Evolutionary conservation across 2,329 filamentous ascomycete genomes (phyloP), one percentile per base, ranked within the genome.

Genomic region (Colletotrichum musicola): DNA sequence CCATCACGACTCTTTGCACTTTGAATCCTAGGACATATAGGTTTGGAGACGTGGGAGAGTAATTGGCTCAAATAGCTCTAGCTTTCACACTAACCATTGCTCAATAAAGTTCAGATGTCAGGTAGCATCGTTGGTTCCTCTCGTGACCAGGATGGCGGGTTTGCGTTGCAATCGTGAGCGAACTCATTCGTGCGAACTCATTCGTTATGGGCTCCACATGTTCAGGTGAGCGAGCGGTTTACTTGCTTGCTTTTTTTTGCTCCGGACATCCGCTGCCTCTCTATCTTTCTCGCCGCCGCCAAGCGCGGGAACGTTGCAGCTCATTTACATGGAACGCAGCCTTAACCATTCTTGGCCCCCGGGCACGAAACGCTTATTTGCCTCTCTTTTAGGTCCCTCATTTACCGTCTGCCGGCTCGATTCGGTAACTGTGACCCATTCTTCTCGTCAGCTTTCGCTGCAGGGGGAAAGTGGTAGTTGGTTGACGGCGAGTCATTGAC

Each of bases 261-360:
- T 25, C 16, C 13, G 38, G 61, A 57, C 42, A 35, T 46, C 13
- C 40, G 38, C 59, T 25, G 22, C 22, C 22, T 25, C 22, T 25
- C 40, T 44, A 22, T 4, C 20, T 30, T 25, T 35, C 30, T 35
- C 6, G 30, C 22, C 4, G n/a, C 18, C 30, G 47, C 54, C 54
- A 64, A 63, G 40, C 18, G 30, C 20, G 38, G 35, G 38, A 35
- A 54, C 38, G 46, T 54, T 46, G 38, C 38, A 53, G 22, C 25
- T 54, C 35, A 55, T 65, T 38, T 55, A 68, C 14, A 42, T 30
- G 61, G 47, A 59, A 64, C 65, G 13, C 40, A 18, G 47, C 47
- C 13, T 53, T 35, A 59, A 40, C 62, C 65, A 16, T 27, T 65
- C 18, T 60, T n/a, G 40, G 46, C 20, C 7, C 42, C 27, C 27